Conservation (phyloP, 139 green algal genomes). For the Chlorella sp. region DNA sequence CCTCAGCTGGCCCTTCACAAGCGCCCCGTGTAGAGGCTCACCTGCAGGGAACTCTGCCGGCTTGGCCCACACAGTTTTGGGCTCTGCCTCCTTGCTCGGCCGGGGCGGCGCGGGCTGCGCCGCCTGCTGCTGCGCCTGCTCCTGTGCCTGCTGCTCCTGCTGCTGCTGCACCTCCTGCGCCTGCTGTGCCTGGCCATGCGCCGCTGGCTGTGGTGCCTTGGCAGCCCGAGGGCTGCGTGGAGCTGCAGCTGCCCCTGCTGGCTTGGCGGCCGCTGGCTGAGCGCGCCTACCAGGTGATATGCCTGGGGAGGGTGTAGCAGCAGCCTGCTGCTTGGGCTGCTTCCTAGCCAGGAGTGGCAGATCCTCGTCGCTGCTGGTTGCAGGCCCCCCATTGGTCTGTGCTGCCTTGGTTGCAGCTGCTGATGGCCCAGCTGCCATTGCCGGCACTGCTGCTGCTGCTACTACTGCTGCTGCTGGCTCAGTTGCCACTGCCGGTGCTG, state of each 20-base stretch:
- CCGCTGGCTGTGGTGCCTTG: too few relatives aligned
- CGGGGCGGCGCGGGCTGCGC: background rate
- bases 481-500: background rate
- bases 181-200: too few relatives aligned
- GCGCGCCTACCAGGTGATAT: too few relatives aligned
- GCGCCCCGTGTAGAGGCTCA: background rate
- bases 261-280: too few relatives aligned
- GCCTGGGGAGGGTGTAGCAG: background rate
- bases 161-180: background rate
- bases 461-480: background rate
- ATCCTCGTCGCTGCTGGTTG: background rate
- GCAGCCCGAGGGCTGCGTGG: too few relatives aligned
- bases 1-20: background rate
- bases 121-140: background rate
- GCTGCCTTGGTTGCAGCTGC: too few relatives aligned
- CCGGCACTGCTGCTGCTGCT: too few relatives aligned
- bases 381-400: too few relatives aligned
- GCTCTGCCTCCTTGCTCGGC: background rate
- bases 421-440: too few relatives aligned
- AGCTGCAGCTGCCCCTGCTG: too few relatives aligned
- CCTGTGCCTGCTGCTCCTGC: slow-evolving; percentile 3
- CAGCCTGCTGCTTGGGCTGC: background rate
- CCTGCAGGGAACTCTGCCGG: slow-evolving; percentile 11
- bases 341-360: background rate
- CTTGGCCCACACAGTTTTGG: slow-evolving; percentile 12